Base-by-base conservation (phyloP, 2,329 filamentous ascomycete species). In the Fusarium mundagurra region DNA sequence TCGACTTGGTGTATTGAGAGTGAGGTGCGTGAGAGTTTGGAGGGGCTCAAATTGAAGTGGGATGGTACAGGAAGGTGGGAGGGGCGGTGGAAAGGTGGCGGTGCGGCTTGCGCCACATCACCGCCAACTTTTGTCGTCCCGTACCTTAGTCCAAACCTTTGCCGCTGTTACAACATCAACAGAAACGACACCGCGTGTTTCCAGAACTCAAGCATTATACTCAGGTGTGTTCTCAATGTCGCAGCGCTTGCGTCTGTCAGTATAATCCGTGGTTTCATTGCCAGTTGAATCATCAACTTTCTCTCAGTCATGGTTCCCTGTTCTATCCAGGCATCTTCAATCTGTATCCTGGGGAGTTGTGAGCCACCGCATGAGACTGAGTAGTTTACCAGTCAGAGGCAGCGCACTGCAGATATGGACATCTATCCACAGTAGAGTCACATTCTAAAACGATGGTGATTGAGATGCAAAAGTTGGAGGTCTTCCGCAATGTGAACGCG, bases 1-100 rank as follows among this genome's bases (percentile, higher is more conserved):
- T 63, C 45, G 63, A 70, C 51, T 70, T 70, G 67, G 53, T 57
- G 51, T 61, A 59, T 59, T 34, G 55, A 44, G 65, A 50, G 65
- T 61, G 70, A 69, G 67, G 65, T 18, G 41, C 24, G 57, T 69
- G 61, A 72, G 63, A 75, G 70, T 64, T 71, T 76, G 74, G 74
- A 73, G 74, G 72, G 74, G 67, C 72, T 61, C 70, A 69, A 76
- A 71, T 68, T 73, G 64, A 71, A 65, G 74, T 75, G 74, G 74
- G 74, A 76, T 64, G 55, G 11, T 58, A 29, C 38, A 41, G 57
- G 41, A 67, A 31, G 61, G 67, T 72, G 64, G 67, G 71, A 65
- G 71, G 65, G 67, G 71, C 65, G 50, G 58, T 55, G 44, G 61
- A 44, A 34, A 4, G 31, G 65, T 62, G 73, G 72, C 72, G 24